Evolutionary conservation across 225 moss, liverwort and hornwort species (phyloP).

Genomic region (Rhytidiadelphus loreus): DNA sequence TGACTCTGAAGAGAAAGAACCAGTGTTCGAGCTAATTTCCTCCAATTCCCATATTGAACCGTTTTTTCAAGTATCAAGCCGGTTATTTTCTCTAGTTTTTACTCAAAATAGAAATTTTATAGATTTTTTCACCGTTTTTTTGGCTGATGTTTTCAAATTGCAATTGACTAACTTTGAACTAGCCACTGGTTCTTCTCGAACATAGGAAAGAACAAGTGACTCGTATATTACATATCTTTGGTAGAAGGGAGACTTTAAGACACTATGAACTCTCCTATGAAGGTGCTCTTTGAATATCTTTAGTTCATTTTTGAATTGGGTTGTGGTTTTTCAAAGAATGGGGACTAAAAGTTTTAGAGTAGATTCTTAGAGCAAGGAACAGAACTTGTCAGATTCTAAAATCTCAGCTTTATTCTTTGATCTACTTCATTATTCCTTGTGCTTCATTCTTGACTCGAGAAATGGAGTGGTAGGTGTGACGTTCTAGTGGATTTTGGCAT

Average conservation of each 20-base stretch:
- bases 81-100: too few relatives aligned
- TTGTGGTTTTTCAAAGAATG: not conserved
- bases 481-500: not conserved
- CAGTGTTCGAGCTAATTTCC: not conserved
- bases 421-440: too few relatives aligned
- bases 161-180: too few relatives aligned
- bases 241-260: not conserved
- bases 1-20: not conserved
- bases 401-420: not conserved
- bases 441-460: not conserved
- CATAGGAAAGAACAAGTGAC: not conserved
- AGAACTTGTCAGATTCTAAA: not conserved
- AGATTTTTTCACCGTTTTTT: too few relatives aligned
- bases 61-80: too few relatives aligned
- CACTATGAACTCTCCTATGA: too few relatives aligned
- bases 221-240: not conserved
- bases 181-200: too few relatives aligned
- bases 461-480: not conserved
- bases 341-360: not conserved
- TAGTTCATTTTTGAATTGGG: not conserved
- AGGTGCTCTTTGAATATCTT: not conserved
- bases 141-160: too few relatives aligned
- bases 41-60: too few relatives aligned
- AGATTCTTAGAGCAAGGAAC: not conserved
- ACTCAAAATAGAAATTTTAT: too few relatives aligned